Percentiles rank a stretch among this genome's conserved stretches.
These are phyloP conservation scores for Saturnispora kantuleensis DNA, from an alignment of 805 yeast genomes.

Conservation along the genomic window DNA sequence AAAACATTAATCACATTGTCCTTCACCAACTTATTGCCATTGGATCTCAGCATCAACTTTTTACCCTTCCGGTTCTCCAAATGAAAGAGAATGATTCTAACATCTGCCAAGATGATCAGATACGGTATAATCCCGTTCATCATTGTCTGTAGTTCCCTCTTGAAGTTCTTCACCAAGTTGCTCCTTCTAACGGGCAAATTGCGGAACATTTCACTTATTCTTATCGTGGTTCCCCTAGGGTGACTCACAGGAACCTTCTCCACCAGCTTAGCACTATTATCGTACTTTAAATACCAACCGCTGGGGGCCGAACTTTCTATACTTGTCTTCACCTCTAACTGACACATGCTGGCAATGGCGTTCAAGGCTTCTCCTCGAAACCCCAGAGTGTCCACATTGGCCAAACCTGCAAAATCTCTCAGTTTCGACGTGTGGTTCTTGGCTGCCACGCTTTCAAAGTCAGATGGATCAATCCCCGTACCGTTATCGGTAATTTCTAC, in stretches of 20 bases:
- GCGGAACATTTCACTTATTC: conserved; percentile 49
- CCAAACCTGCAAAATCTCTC: conserved; percentile 42
- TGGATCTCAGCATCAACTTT: conserved; percentile 47
- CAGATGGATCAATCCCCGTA: conserved; percentile 44
- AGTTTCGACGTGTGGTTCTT: conserved; percentile 66
- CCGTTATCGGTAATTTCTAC: conserved; percentile 67
- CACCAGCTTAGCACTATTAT: conserved; percentile 41
- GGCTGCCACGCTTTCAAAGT: conserved; percentile 44
- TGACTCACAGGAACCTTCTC: conserved; percentile 35
- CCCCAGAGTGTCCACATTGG: conserved; percentile 46
- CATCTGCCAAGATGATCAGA: conserved; percentile 47
- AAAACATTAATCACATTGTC: conserved; percentile 58
- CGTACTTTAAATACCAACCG: conserved; percentile 48
- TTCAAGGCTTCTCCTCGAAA: conserved; percentile 78
- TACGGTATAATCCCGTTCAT: conserved; percentile 55
- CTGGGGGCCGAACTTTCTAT: conserved; percentile 38
- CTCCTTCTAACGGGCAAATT: conserved; percentile 74
- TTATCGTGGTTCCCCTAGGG: conserved; percentile 59
- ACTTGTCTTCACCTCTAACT: conserved; percentile 42
- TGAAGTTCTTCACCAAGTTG: conserved; percentile 57
- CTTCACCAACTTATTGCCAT: conserved; percentile 37
- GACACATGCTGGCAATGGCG: conserved; percentile 51
- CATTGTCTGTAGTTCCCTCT: conserved; percentile 66
- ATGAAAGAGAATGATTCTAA: conserved; percentile 55
- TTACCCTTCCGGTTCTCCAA: conserved; percentile 37